Evolutionary conservation across 1,139 yeast genomes (phyloP).

Genomic region (Yamadazyma siamensis): DNA sequence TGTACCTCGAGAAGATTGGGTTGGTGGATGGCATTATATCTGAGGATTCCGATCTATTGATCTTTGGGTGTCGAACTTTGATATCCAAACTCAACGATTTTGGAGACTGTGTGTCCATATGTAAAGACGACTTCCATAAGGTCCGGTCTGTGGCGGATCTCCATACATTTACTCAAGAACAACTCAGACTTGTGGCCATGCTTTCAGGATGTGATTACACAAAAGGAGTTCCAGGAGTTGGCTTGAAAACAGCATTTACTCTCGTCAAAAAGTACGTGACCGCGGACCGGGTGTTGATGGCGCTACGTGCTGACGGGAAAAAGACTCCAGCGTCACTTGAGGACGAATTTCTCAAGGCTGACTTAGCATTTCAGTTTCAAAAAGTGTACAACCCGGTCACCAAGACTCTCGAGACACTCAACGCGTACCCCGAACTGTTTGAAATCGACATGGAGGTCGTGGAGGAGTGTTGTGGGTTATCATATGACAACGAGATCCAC

Average conservation of each 20-base stretch:
- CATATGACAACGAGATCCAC: constrained; percentile 48
- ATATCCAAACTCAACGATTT: constrained; percentile 79
- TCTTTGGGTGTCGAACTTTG: constrained; percentile 78
- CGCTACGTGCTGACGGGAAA: constrained; percentile 63
- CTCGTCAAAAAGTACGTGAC: constrained; percentile 51
- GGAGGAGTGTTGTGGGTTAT: constrained; percentile 62
- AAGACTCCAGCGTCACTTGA: constrained; percentile 57
- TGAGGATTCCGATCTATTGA: constrained; percentile 89
- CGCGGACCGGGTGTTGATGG: constrained; percentile 54
- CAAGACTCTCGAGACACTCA: constrained; percentile 51
- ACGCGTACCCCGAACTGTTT: constrained; percentile 47
- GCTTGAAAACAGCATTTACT: constrained; percentile 72
- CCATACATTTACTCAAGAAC: constrained; percentile 47
- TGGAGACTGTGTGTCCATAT: constrained; percentile 72
- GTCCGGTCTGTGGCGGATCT: constrained; percentile 47
- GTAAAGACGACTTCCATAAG: constrained; percentile 47
- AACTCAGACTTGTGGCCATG: constrained; percentile 76
- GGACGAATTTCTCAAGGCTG: constrained; percentile 63
- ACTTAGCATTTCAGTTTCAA: constrained; percentile 79
- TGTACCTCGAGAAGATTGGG: constrained; percentile 74
- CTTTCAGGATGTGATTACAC: constrained; percentile 96
- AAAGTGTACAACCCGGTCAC: constrained; percentile 73
- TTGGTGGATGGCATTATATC: constrained; percentile 82
- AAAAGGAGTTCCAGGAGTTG: constrained; percentile 77
- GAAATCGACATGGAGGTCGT: constrained; percentile 33